These are phyloP conservation scores for Fusarium sp. DNA, from an alignment of 2,329 filamentous ascomycete genomes.

Conservation along the genomic window DNA sequence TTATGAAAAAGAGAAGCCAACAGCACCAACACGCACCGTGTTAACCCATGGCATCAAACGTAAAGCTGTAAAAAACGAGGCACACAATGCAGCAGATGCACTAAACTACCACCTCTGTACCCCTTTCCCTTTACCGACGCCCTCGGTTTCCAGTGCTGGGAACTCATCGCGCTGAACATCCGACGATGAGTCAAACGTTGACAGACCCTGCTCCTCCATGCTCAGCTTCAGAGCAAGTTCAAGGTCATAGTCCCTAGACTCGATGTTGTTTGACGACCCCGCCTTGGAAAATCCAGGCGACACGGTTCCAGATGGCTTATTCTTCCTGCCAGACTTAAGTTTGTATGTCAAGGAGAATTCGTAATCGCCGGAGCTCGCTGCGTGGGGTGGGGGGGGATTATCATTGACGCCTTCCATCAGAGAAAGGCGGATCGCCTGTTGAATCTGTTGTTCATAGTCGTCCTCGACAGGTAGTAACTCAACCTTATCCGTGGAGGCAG, in stretches of 20 bases:
- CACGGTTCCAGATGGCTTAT: constrained; percentile 46
- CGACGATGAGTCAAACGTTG: constrained; percentile 10
- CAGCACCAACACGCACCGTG: background rate
- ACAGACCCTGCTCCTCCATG: constrained; percentile 60
- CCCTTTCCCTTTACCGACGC: constrained; percentile 56
- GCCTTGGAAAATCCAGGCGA: constrained; percentile 50
- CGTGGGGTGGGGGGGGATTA: constrained; percentile 54
- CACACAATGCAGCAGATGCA: background rate
- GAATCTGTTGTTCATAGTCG: constrained; percentile 68
- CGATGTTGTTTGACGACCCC: constrained; percentile 25
- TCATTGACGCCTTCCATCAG: constrained; percentile 64
- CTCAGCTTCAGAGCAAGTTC: constrained; percentile 68
- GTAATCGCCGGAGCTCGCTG: constrained; percentile 57
- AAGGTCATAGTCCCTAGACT: constrained; percentile 61
- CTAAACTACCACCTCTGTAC: constrained; percentile 40
- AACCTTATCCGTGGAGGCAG: constrained; percentile 13
- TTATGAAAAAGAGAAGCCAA: constrained; percentile 6
- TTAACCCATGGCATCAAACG: background rate
- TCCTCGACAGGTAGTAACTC: constrained; percentile 47
- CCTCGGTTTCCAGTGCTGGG: constrained; percentile 50
- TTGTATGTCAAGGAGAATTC: constrained; percentile 62
- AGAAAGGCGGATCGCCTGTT: constrained; percentile 69
- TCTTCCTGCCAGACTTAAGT: constrained; percentile 50
- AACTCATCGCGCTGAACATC: constrained; percentile 48
- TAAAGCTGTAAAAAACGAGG: background rate